Evolutionary conservation across 1,284 basidiomycete species (phyloP), one percentile per base, ranked within the genome.

Genomic region (Trametes versicolor): DNA sequence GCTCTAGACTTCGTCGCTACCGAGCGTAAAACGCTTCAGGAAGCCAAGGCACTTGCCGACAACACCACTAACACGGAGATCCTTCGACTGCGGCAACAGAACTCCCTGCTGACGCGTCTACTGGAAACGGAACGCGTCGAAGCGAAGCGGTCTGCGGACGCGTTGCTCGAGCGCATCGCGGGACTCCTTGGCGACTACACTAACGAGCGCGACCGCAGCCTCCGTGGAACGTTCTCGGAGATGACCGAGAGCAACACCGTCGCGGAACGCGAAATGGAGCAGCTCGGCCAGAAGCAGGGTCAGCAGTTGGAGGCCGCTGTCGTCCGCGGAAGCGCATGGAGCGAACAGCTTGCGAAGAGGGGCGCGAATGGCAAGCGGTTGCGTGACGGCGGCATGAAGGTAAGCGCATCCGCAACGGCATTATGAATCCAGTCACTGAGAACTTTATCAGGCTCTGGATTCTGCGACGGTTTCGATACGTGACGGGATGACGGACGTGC

Each of bases 101-200:
- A 97, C 72, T 81, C 82, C n/a, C 76, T 84, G 1, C 82, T 98
- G 34, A 77, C 79, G 1, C 81, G 82, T 27, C 79, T 94, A 65
- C 79, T 97, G 3, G 85, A 89, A 66, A 78, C 85, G 5, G 93
- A 97, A 77, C 87, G 85, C 73, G 74, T 77, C 6, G 91, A 87
- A 67, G 85, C 89, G 0, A 85, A 88, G 32, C 85, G 83, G 57
- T 85, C 92, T 2, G 91, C 89, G 68, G 87, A 90, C 43, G 89
- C 92, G 52, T 78, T 97, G 7, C 78, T 95, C 47, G 84, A 89
- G 52, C 88, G 89, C 41, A 83, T 97, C 62, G 90, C 92, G 0
- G 81, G 81, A 7, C 80, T 96, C 66, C 79, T 97, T 2, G 85
- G 85, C 23, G 89, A 87, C 21, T 96, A 92, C 75, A 84, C 89